These are phyloP conservation scores for Barbarea vulgaris DNA, from an alignment of 345 rosid species.

Conservation along the genomic window DNA sequence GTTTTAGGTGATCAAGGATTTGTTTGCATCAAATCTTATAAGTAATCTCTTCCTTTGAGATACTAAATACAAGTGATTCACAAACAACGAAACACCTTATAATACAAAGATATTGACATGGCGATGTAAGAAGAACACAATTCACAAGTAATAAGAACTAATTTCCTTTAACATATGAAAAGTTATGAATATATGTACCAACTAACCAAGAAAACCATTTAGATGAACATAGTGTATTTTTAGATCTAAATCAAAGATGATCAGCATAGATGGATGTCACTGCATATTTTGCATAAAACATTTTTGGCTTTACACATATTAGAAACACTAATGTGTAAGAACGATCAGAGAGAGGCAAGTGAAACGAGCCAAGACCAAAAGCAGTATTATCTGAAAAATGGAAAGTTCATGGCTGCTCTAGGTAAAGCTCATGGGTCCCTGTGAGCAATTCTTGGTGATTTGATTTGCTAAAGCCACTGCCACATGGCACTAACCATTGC, in stretches of 20 bases:
- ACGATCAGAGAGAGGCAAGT: constrained; percentile 16
- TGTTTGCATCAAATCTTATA: background rate
- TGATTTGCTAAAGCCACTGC: constrained; percentile 36
- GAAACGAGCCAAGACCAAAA: constrained; percentile 28
- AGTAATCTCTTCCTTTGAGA: background rate
- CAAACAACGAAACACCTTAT: background rate
- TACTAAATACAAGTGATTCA: background rate
- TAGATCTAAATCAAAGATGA: constrained; percentile 10
- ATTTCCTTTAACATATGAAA: background rate
- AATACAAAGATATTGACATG: background rate
- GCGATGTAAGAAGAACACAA: background rate
- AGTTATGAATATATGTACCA: background rate
- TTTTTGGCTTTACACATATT: constrained; percentile 24
- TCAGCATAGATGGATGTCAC: constrained; percentile 19
- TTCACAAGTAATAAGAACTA: background rate
- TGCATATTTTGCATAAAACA: constrained; percentile 20
- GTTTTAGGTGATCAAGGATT: background rate
- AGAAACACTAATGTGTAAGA: constrained; percentile 19
- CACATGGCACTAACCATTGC: constrained; percentile 33
- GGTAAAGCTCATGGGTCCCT: constrained; percentile 44
- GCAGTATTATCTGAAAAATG: constrained; percentile 26
- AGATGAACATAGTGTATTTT: background rate
- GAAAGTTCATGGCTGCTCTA: constrained; percentile 38
- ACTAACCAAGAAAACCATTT: constrained; percentile 4
- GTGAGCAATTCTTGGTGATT: constrained; percentile 31